Base-by-base conservation (phyloP, 2,329 filamentous ascomycete species). In the Pseudogymnoascus sp. region DNA sequence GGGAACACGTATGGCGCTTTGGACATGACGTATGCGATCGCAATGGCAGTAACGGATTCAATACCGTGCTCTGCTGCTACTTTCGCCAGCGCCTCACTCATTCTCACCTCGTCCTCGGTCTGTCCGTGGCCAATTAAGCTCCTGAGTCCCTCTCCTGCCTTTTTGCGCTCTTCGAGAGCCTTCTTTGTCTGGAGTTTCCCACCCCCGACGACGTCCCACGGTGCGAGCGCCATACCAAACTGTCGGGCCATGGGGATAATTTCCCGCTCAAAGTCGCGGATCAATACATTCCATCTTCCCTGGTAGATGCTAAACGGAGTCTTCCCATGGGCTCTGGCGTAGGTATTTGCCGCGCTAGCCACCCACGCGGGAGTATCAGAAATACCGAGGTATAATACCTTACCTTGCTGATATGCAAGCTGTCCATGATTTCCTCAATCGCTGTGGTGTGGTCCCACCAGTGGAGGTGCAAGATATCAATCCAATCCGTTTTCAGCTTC, bases 1-100 rank as follows among this genome's bases (percentile, higher is more conserved):
- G 89, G 89, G 70, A 90, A 90, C 13, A 91, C 86, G 68, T 90
- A 84, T 0, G 87, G 83, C 0, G 86, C 78, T 76, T 91, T 91
- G 67, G 85, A 81, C 80, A 89, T 82, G 15, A 91, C 84, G 70
- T 92, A 92, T 2, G 89, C 88, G 23, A 92, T 75, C 7, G 89
- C 88, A 33, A 89, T 76, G 37, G 82, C 82, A 3, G 85, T 88
- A 56, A 90, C 79, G 37, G 80, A 76, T 1, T 80, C 76, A 1
- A 81, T 81, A 67, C 86, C 82, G 64, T 80, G 77, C 7, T 79
- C 78, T 0, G 83, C 85, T 6, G 89, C 80, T 0, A 83, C 83
- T 29, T 77, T 79, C 60, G 81, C 83, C 33, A 86, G 77, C 10
- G 46, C 46, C 26, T 56, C 46, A 19, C 46, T 56, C 26, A 56